These are phyloP conservation scores for Leonotis leonurus DNA, from an alignment of 257 asterid species.

Conservation along the genomic window DNA sequence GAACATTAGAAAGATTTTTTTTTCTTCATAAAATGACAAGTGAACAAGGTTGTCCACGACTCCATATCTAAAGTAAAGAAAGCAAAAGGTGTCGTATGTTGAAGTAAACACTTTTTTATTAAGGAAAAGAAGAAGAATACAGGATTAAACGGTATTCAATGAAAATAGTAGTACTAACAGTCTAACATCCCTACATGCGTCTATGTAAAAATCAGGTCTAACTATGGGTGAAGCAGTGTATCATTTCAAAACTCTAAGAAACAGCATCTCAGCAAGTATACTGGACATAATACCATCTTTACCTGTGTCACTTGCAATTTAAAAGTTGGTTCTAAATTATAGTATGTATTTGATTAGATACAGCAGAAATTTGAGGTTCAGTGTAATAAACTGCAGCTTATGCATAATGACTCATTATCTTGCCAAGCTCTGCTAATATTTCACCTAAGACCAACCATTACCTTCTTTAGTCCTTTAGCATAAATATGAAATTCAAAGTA, in stretches of 20 bases:
- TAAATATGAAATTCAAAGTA: not conserved
- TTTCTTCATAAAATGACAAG: not conserved
- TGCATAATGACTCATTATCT: not conserved
- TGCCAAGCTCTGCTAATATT: not conserved
- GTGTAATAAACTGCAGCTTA: not conserved
- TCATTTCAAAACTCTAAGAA: not conserved
- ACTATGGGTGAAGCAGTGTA: not conserved
- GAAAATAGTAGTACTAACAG: not conserved
- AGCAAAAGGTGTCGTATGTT: not conserved
- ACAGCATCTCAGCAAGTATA: not conserved
- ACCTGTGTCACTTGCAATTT: not conserved
- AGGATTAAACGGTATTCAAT: not conserved
- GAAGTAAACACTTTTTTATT: not conserved
- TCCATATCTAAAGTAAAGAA: not conserved
- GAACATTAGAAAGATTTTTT: slow-evolving; percentile 5
- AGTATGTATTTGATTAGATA: not conserved
- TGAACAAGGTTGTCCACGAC: not conserved
- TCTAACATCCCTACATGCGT: not conserved
- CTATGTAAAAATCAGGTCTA: not conserved
- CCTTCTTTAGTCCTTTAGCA: not conserved
- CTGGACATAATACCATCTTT: not conserved
- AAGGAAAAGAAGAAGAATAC: no score
- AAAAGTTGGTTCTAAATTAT: not conserved
- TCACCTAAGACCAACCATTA: not conserved
- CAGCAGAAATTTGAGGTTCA: not conserved